These are phyloP conservation scores for Lepidium didymum DNA, from an alignment of 345 rosid genomes.

Conservation along the genomic window DNA sequence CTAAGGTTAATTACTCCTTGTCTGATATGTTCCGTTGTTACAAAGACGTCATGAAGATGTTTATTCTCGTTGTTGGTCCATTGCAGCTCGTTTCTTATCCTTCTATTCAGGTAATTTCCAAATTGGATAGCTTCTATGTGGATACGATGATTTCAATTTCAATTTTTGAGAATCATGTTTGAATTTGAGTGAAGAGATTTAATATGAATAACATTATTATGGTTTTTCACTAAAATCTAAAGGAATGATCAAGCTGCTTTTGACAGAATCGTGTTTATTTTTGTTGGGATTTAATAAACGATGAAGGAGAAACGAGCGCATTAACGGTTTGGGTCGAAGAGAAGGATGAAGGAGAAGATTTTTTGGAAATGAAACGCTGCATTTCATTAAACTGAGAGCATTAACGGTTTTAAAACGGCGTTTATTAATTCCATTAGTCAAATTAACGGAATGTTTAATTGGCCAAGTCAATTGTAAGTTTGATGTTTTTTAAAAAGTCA, in stretches of 20 bases:
- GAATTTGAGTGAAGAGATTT: not conserved
- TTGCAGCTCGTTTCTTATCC: constrained; percentile 81
- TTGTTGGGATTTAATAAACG: not conserved
- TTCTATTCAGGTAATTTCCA: constrained; percentile 52
- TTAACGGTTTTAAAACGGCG: no score
- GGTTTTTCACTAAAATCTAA: not conserved
- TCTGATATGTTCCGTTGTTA: constrained; percentile 63
- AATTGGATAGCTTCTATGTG: not conserved
- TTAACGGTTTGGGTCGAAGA: no score
- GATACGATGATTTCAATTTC: not conserved
- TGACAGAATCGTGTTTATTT: not conserved
- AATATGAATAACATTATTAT: no score
- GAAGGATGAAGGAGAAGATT: no score
- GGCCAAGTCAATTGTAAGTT: no score
- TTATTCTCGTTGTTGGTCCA: constrained; percentile 74
- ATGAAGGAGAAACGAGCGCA: no score
- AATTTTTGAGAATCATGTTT: not conserved
- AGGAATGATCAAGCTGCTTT: not conserved
- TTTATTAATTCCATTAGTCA: no score
- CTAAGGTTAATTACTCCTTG: constrained; percentile 54
- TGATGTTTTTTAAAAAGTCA: no score
- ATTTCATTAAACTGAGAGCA: no score
- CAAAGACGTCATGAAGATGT: constrained; percentile 68
- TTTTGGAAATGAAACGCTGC: no score
- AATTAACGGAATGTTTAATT: no score